Conservation (phyloP, 2,329 filamentous ascomycete genomes). For the Colletotrichum magnum region DNA sequence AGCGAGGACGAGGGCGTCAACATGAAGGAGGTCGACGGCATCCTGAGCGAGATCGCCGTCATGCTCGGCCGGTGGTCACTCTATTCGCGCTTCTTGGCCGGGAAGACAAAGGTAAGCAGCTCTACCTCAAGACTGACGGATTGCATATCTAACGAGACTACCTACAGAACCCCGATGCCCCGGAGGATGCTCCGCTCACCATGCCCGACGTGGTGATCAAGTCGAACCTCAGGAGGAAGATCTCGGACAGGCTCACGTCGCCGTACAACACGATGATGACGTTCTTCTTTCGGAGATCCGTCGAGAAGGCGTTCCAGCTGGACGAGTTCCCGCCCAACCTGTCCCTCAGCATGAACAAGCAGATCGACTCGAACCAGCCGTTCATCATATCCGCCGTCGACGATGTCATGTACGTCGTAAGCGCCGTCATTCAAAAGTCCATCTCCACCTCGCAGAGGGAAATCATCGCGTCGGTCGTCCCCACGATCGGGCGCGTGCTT, state of each 20-base stretch:
- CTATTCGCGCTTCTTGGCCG: conserved; percentile 89
- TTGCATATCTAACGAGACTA: conserved; percentile 44
- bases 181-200: conserved; percentile 70
- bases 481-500: conserved; percentile 84
- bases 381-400: conserved; percentile 97
- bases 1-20: conserved; percentile 95
- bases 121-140: background rate
- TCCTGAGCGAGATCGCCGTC: conserved; percentile 88
- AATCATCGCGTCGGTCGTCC: conserved; percentile 83
- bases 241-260: conserved; percentile 78
- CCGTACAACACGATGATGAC: conserved; percentile 95
- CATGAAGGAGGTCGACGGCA: conserved; percentile 93
- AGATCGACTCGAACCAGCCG: conserved; percentile 83
- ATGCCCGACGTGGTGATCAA: conserved; percentile 82
- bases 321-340: conserved; percentile 89
- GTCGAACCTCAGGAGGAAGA: conserved; percentile 85
- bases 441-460: conserved; percentile 87
- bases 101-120: conserved; percentile 82
- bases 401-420: conserved; percentile 99
- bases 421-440: conserved; percentile 88
- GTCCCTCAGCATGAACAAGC: conserved; percentile 79
- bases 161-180: conserved; percentile 62
- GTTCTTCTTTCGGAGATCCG: conserved; percentile 96
- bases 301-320: conserved; percentile 97
- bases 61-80: conserved; percentile 96